phyloP scores from a whole-genome alignment of 2,329 filamentous ascomycete species.

The Aureobasidium sp. region DNA sequence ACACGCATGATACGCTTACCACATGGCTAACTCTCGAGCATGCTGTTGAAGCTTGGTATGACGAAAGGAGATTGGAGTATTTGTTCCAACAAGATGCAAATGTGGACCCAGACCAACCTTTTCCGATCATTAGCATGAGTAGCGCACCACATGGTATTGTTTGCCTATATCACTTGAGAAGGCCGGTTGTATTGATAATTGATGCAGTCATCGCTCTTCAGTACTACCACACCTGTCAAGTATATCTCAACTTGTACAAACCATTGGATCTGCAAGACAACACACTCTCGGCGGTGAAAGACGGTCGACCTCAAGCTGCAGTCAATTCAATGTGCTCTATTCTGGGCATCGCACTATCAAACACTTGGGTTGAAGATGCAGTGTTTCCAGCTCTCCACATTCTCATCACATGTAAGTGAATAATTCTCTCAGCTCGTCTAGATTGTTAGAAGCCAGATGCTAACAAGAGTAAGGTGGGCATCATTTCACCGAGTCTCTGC shows the following conservation, averaged over 20 bases:
- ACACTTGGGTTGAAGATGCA: neutral
- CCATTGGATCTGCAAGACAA: neutral
- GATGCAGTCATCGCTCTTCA: neutral
- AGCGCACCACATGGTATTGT: neutral
- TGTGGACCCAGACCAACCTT: neutral
- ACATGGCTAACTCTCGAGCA: neutral
- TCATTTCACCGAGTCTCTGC: neutral
- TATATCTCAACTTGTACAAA: neutral
- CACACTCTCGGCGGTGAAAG: neutral
- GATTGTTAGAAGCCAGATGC: neutral
- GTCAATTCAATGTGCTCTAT: neutral
- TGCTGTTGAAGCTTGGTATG: neutral
- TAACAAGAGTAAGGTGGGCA: neutral
- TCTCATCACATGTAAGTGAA: neutral
- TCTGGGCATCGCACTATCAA: neutral
- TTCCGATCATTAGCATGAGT: neutral
- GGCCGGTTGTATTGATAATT: neutral
- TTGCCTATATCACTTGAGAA: too few relatives aligned
- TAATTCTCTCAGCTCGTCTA: neutral
- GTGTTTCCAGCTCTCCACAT: neutral
- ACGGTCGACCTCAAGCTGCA: neutral
- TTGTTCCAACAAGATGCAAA: neutral
- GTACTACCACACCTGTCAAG: neutral
- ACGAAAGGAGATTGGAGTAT: neutral
- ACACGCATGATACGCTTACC: neutral